Evolutionary conservation across 257 asterid species (phyloP), one percentile per base, ranked within the genome.

Genomic region (Lycium ferocissimum): DNA sequence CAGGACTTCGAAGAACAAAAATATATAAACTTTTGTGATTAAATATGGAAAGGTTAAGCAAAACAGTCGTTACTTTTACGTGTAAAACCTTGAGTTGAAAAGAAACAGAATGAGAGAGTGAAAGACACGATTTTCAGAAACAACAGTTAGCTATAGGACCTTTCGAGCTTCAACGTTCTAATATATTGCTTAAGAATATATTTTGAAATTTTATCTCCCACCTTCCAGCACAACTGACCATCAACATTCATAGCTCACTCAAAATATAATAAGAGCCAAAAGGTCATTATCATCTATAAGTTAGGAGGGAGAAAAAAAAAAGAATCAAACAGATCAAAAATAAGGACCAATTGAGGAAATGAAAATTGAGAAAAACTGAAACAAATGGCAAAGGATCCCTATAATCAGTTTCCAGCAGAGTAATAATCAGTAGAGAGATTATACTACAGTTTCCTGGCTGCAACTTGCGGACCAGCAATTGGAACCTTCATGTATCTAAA

Each of bases 1-100:
- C 18, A 72, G 58, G 80, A 72, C 80, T 45, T 72, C 2, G 38
- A 72, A 72, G 76, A 45, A 72, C 58, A 70, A 72, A 45, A n/a
- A n/a, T 69, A 69, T 37, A 37, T 38, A 43, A 69, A 15, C 14
- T 15, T 37, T 33, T 37, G 3, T 15, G n/a, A 69, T 69, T 69
- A 33, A 26, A 33, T 66, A 45, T 66, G 72, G 72, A 11, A 67
- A 67, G 75, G 20, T 67, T 67, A 35, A 67, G 75, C 40, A 67
- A 67, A 67, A 14, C 1, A 35, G 43, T 71, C 12, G 9, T 0
- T 18, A 43, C 79, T 71, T 57, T 18, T 71, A 71, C 33, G n/a
- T 43, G 79, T 43, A 43, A 43, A 71, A 71, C 9, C 54, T 70
- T 18, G 47, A 40, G 56, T 71, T 71, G 79, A 71, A 71, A 71